Evolutionary conservation across 257 asterid species (phyloP).

Genomic region (Scutellaria galericulata): DNA sequence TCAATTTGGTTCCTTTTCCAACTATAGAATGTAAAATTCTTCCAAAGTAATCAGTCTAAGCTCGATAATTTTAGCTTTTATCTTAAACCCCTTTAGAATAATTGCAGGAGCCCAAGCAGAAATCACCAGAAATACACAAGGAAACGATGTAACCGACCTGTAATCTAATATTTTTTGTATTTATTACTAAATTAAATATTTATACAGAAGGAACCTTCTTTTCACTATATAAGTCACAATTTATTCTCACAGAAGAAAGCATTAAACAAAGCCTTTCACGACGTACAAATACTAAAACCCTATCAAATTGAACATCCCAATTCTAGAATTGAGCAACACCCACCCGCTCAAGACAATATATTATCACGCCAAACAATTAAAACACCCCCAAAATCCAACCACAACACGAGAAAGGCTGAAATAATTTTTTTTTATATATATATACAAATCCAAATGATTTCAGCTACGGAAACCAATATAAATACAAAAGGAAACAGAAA

Average conservation of each 20-base stretch:
- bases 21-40: not conserved
- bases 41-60: not conserved
- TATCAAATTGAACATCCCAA: slow-evolving; percentile 44
- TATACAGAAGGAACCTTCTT: slow-evolving; percentile 22
- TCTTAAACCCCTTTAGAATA: slow-evolving; percentile 16
- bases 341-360: slow-evolving; percentile 36
- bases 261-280: slow-evolving; percentile 32
- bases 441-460: slow-evolving; percentile 34
- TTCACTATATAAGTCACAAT: slow-evolving; percentile 30
- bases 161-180: slow-evolving; percentile 1
- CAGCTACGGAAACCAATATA: slow-evolving; percentile 26
- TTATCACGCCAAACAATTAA: slow-evolving; percentile 19
- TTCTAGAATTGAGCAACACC: slow-evolving; percentile 37
- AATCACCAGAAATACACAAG: slow-evolving; percentile 30
- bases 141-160: slow-evolving; percentile 26
- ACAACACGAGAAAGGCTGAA: slow-evolving; percentile 35
- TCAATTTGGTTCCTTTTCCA: slow-evolving; percentile 26
- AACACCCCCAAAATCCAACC: slow-evolving; percentile 35
- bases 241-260: slow-evolving; percentile 34
- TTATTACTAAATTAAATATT: slow-evolving; percentile 1
- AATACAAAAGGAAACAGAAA: slow-evolving; percentile 19
- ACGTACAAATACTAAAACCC: slow-evolving; percentile 48
- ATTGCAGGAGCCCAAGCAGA: slow-evolving; percentile 11
- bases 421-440: no score
- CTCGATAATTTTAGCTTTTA: slow-evolving; percentile 8